phyloP scores from a whole-genome alignment of 768 basidiomycete genomes.

The Paxillus ammoniavirescens region DNA sequence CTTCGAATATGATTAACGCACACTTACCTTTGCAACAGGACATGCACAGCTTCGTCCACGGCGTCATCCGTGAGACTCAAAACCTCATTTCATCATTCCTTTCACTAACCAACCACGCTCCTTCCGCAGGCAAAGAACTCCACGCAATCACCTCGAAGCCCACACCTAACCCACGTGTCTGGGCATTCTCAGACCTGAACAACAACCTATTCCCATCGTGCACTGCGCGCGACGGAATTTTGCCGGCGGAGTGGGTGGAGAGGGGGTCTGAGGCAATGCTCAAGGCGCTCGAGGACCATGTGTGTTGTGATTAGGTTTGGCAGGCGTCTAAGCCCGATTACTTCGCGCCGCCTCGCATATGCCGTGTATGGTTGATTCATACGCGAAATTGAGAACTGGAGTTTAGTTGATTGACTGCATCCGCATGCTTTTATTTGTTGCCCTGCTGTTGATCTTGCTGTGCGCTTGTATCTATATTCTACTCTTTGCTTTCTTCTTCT shows the following conservation, averaged over 20 bases:
- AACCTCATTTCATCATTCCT: not conserved
- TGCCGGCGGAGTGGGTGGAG: slow-evolving; percentile 56
- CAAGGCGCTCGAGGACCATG: slow-evolving; percentile 13
- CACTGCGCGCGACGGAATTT: slow-evolving; percentile 28
- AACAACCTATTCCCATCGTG: slow-evolving; percentile 44
- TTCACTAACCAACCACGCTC: slow-evolving; percentile 1
- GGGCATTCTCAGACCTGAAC: slow-evolving; percentile 61
- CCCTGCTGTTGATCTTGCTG: too few relatives aligned
- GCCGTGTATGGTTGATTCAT: too few relatives aligned
- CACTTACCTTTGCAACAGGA: slow-evolving; percentile 35
- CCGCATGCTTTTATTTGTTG: too few relatives aligned
- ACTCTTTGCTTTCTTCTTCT: too few relatives aligned
- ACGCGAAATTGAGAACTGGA: too few relatives aligned
- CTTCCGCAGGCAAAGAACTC: slow-evolving; percentile 50
- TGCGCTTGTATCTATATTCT: too few relatives aligned
- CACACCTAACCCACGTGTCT: slow-evolving; percentile 51
- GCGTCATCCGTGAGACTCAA: slow-evolving; percentile 54
- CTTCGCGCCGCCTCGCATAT: too few relatives aligned
- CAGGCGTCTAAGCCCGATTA: too few relatives aligned
- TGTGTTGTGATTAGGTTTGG: not conserved
- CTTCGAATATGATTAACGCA: not conserved
- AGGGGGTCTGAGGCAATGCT: slow-evolving; percentile 48
- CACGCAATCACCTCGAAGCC: slow-evolving; percentile 58
- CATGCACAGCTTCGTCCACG: slow-evolving; percentile 66
- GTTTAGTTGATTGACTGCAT: too few relatives aligned